A percentile compares a stretch with the other conserved stretches of the same genome.
These are phyloP conservation scores for Elsinoe australis DNA, from an alignment of 2,329 filamentous ascomycete species.

Conservation along the genomic window DNA sequence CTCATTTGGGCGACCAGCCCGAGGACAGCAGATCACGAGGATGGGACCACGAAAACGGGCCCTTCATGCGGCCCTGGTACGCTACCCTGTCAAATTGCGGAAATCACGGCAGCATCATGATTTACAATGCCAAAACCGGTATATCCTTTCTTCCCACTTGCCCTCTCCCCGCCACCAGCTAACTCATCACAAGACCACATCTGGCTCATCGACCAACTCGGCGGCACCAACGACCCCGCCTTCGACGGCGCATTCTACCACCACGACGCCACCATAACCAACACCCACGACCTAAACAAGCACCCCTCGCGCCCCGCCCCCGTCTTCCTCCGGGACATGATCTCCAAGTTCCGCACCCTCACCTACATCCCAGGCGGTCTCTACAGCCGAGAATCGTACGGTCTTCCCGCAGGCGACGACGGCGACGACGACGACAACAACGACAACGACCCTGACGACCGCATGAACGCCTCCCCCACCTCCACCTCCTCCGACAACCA, in stretches of 20 bases:
- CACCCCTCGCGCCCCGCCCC: conserved; percentile 1
- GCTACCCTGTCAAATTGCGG: conserved; percentile 10
- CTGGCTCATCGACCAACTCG: conserved; percentile 1
- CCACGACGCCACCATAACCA: not conserved
- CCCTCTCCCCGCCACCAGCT: too few species aligned
- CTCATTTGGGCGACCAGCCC: not conserved
- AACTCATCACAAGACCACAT: not conserved
- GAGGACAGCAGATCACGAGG: not conserved
- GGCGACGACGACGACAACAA: too few species aligned
- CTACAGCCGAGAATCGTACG: too few species aligned
- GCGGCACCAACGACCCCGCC: not conserved
- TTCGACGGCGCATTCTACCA: not conserved
- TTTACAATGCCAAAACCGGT: conserved; percentile 14
- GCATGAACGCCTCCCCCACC: not conserved
- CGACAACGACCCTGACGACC: too few species aligned
- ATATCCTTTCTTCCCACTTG: not conserved
- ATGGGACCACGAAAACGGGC: conserved; percentile 6
- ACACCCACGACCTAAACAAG: conserved; percentile 10
- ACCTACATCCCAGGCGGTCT: conserved; percentile 15
- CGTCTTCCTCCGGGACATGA: conserved; percentile 1
- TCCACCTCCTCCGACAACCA: not conserved
- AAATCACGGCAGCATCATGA: conserved; percentile 15
- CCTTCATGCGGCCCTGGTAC: conserved; percentile 17
- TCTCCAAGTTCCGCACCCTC: not conserved
- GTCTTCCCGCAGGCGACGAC: too few species aligned